These are phyloP conservation scores for Colletotrichum kahawae DNA, from an alignment of 2,329 filamentous ascomycete genomes.

Conservation along the genomic window DNA sequence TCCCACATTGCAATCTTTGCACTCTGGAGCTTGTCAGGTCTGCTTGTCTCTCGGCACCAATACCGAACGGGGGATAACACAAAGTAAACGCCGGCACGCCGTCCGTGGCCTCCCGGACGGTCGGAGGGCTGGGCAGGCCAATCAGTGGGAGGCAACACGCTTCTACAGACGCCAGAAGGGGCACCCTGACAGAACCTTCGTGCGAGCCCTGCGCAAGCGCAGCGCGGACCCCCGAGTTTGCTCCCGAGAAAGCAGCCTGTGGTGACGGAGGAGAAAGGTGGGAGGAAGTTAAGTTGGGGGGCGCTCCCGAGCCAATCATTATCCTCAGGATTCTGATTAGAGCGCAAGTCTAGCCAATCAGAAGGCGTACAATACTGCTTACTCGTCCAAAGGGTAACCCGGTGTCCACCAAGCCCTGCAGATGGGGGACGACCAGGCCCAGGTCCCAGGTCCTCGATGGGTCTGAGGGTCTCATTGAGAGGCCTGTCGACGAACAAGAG, in stretches of 20 bases:
- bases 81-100: neutral
- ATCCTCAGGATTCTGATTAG: neutral
- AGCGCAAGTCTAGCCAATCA: neutral
- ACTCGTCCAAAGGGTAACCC: slow-evolving; percentile 4
- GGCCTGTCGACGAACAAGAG: neutral
- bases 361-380: neutral
- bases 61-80: neutral
- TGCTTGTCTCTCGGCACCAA: neutral
- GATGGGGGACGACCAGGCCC: neutral
- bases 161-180: neutral
- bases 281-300: neutral
- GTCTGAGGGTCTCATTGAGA: neutral
- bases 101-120: neutral
- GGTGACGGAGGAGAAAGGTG: neutral
- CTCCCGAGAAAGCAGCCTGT: neutral
- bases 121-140: neutral
- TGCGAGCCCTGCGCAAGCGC: neutral
- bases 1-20: neutral
- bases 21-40: neutral
- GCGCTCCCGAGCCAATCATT: neutral
- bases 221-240: neutral
- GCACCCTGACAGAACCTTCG: neutral
- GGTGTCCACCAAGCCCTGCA: neutral
- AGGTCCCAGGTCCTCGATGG: neutral
- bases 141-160: neutral